These are phyloP conservation scores for Cladosporium austrohemisphaericum DNA, from an alignment of 2,329 filamentous ascomycete genomes.

Conservation along the genomic window DNA sequence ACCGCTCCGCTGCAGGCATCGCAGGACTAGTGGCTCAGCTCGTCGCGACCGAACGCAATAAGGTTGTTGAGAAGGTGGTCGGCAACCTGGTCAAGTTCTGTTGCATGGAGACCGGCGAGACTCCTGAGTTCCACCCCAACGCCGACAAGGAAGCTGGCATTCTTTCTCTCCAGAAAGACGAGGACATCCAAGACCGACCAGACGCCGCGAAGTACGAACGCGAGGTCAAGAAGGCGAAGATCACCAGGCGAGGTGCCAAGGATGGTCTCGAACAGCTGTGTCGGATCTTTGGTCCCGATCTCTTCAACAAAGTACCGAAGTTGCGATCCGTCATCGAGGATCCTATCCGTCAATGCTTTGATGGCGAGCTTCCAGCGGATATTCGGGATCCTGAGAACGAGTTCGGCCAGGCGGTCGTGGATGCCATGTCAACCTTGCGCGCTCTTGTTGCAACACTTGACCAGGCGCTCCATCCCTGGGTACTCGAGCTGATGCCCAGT, in stretches of 20 bases:
- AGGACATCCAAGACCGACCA: conserved; percentile 87
- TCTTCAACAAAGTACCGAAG: conserved; percentile 82
- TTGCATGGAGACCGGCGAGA: conserved; percentile 95
- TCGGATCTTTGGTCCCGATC: conserved; percentile 67
- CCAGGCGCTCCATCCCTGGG: conserved; percentile 68
- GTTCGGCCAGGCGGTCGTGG: conserved; percentile 87
- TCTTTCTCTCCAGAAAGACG: conserved; percentile 92
- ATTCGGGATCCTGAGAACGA: conserved; percentile 69
- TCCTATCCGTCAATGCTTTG: conserved; percentile 72
- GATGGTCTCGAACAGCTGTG: conserved; percentile 88
- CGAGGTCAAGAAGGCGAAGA: conserved; percentile 82
- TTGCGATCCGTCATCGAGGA: conserved; percentile 76
- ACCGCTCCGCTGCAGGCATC: conserved; percentile 79
- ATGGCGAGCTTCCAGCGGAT: conserved; percentile 62
- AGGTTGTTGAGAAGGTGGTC: conserved; percentile 91
- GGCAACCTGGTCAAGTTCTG: conserved; percentile 95
- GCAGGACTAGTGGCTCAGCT: conserved; percentile 83
- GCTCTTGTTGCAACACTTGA: conserved; percentile 91
- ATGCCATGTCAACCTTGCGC: conserved; percentile 87
- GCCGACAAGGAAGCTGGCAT: conserved; percentile 74
- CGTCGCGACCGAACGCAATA: conserved; percentile 71
- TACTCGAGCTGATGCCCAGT: conserved; percentile 77
- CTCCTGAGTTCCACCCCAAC: conserved; percentile 87
- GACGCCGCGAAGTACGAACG: conserved; percentile 86
- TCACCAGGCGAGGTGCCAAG: conserved; percentile 89